Evolutionary conservation across 208 protist genomes (phyloP).

Genomic region (Acanthamoeba castellanii): DNA sequence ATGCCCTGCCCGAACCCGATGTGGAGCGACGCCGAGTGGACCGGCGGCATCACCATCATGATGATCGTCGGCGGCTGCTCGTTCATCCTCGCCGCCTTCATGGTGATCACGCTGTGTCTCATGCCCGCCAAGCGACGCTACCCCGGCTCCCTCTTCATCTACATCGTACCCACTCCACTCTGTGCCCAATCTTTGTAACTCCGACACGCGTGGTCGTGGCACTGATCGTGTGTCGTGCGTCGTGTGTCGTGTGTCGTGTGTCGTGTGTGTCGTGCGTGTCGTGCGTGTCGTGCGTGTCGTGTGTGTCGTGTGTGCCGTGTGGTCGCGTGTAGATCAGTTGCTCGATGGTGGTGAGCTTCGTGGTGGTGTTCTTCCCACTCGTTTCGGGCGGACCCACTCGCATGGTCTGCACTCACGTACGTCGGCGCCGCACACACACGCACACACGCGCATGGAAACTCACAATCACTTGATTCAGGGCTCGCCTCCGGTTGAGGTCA

Average conservation of each 20-base stretch:
- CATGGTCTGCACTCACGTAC: slow-evolving; percentile 62
- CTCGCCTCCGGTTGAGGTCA: slow-evolving; percentile 2
- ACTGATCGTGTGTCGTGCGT: too few relatives aligned
- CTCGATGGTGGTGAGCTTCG: slow-evolving; percentile 18
- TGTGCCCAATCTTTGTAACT: too few relatives aligned
- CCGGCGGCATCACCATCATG: slow-evolving; percentile 22
- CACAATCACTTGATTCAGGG: not conserved
- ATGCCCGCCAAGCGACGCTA: slow-evolving; percentile 52
- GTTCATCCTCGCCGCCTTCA: not conserved
- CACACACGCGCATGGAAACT: too few relatives aligned
- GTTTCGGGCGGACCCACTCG: slow-evolving; percentile 14
- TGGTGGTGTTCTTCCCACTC: slow-evolving; percentile 15
- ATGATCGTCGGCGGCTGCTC: slow-evolving; percentile 32
- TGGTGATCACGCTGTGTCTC: not conserved
- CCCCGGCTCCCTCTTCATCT: slow-evolving; percentile 25
- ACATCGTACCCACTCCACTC: not conserved
- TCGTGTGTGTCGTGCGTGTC: too few relatives aligned
- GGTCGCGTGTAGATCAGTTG: not conserved
- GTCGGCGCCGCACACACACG: not conserved
- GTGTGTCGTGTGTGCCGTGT: too few relatives aligned
- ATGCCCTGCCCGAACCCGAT: slow-evolving; percentile 61
- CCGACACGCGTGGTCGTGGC: too few relatives aligned
- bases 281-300: not conserved
- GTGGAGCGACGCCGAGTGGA: slow-evolving; percentile 47
- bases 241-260: too few relatives aligned